phyloP scores from a whole-genome alignment of 2,329 filamentous ascomycete genomes.

The Monosporascus sp. region DNA sequence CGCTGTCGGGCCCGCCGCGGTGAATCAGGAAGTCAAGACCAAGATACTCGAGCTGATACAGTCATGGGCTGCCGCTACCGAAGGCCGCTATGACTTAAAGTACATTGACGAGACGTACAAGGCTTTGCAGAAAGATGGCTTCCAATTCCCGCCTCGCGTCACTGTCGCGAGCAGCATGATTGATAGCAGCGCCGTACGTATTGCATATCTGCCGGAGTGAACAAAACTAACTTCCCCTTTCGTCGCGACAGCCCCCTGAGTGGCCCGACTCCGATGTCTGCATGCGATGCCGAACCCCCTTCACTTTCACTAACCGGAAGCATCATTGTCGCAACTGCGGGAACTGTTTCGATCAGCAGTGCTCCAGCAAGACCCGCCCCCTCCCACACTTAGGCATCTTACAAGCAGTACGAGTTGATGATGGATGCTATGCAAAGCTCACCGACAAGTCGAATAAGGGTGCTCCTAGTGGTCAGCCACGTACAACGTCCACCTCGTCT shows the following conservation, averaged over 20 bases:
- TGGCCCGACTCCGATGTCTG: slow-evolving; percentile 98
- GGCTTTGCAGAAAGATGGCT: slow-evolving; percentile 76
- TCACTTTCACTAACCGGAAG: slow-evolving; percentile 97
- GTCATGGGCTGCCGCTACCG: slow-evolving; percentile 84
- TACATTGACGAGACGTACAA: slow-evolving; percentile 89
- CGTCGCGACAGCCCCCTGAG: slow-evolving; percentile 69
- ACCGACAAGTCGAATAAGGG: slow-evolving; percentile 63
- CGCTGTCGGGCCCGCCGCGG: slow-evolving; percentile 64
- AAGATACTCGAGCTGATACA: slow-evolving; percentile 95
- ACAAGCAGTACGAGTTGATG: slow-evolving; percentile 87
- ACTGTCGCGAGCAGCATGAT: slow-evolving; percentile 95
- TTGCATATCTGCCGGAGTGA: background rate
- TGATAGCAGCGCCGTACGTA: slow-evolving; percentile 84
- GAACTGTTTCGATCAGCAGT: slow-evolving; percentile 94
- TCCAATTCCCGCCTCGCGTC: slow-evolving; percentile 79
- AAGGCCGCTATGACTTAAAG: slow-evolving; percentile 72
- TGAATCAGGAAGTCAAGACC: slow-evolving; percentile 78
- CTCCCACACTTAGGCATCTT: slow-evolving; percentile 90
- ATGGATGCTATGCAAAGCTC: slow-evolving; percentile 88
- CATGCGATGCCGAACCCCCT: slow-evolving; percentile 92
- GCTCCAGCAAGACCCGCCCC: slow-evolving; percentile 81
- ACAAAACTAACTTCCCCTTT: slow-evolving; percentile 10
- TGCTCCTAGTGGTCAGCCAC: slow-evolving; percentile 29
- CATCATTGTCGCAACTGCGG: slow-evolving; percentile 98
- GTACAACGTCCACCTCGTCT: slow-evolving; percentile 38